Evolutionary conservation across 805 yeast species (phyloP), one percentile per base, ranked within the genome.

Genomic region (Tetrapisispora phaffii): DNA sequence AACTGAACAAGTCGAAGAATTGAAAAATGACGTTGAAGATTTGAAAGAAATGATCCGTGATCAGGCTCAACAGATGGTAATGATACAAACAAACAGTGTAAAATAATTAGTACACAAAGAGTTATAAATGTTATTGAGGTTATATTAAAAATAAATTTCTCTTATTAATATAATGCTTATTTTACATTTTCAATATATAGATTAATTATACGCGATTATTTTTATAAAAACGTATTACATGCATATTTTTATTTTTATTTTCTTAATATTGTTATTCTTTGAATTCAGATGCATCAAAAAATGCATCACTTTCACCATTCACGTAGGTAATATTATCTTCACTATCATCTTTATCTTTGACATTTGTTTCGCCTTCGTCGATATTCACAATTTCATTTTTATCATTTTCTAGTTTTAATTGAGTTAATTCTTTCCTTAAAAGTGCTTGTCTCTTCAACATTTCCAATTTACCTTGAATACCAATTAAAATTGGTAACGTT

Each of bases 31-130:
- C 58, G 90, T 93, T 16, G 74, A 71, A 4, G 98, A 93, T 63
- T 71, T 90, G 63, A 93, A 93, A 64, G 94, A 85, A 39, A 70
- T 93, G 69, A 75, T 87, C 62, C 73, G 78, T 49, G 75, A 75
- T 50, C 98, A 90, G 63, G 89, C 90, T 37, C 94, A 85, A 61
- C 93, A 89, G 52, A 73, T 90, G 76, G 79, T 87, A 37, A 82
- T 75, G 36, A 53, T 83, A 54, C 85, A 81, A 51, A 22, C 10
- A 10, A n/a, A 9, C 9, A 21, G 31, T 22, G 24, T 4, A 15
- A 9, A 13, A 22, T 36, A 21, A 23, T 7, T 28, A 10, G 13
- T 28, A 9, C 13, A 28, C 6, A 28, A 12, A 12, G 4, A 7
- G n/a, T n/a, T 10, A 12, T 28, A 28, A 28, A 28, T 28, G 4